Evolutionary conservation across 805 yeast species (phyloP).

Genomic region (Yarrowia yakushimensis): DNA sequence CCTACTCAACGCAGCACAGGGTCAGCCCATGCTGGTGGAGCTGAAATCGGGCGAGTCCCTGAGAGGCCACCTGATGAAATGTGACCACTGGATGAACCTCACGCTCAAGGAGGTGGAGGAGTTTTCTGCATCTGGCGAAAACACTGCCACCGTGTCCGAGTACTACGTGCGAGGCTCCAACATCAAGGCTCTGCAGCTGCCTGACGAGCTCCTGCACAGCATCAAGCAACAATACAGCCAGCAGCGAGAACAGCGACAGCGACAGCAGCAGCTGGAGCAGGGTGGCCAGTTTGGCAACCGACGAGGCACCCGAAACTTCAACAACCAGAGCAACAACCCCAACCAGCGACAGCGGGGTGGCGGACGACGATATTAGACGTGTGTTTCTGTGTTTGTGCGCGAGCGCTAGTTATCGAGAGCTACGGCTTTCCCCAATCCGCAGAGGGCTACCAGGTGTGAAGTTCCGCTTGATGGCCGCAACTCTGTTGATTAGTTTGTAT

Average conservation of each 20-base stretch:
- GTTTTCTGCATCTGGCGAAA: conserved; percentile 47
- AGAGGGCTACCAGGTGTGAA: conserved; percentile 9
- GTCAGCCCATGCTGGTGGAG: conserved; percentile 82
- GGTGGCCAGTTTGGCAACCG: conserved; percentile 27
- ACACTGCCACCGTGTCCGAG: conserved; percentile 62
- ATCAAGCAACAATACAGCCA: conserved; percentile 36
- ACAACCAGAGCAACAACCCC: conserved; percentile 26
- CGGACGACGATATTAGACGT: conserved; percentile 39
- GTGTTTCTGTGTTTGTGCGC: neutral
- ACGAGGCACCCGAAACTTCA: conserved; percentile 27
- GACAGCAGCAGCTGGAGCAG: conserved; percentile 28
- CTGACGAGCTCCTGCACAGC: conserved; percentile 40
- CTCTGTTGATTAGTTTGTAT: conserved; percentile 10
- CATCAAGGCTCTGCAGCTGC: conserved; percentile 44
- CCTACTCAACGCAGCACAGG: conserved; percentile 84
- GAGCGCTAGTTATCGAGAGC: neutral
- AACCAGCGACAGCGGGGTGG: conserved; percentile 26
- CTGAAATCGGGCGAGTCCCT: conserved; percentile 87
- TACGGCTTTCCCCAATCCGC: conserved; percentile 19
- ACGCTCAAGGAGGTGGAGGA: conserved; percentile 74
- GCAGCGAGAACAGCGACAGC: conserved; percentile 28
- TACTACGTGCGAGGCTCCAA: conserved; percentile 70
- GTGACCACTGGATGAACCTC: conserved; percentile 95
- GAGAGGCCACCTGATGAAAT: conserved; percentile 76
- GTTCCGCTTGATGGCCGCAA: neutral